Conservation (phyloP, 2,329 filamentous ascomycete genomes). For the Penicillium expansum region DNA sequence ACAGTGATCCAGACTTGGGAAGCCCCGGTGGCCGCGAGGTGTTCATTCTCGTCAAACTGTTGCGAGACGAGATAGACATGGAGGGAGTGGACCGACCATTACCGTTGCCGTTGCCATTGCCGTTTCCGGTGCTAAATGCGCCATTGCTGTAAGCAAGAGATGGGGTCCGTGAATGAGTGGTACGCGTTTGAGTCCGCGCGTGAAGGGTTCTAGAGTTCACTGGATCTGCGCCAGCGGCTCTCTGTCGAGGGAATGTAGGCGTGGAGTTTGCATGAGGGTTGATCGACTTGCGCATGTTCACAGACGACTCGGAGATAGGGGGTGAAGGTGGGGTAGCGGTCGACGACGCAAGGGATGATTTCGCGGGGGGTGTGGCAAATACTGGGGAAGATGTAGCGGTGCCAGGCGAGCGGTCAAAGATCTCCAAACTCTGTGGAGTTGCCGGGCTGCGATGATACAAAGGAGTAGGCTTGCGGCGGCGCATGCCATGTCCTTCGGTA, state of each 20-base stretch:
- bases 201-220: conserved; percentile 55
- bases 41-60: conserved; percentile 49
- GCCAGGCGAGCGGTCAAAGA: conserved; percentile 72
- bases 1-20: conserved; percentile 69
- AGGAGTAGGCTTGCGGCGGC: conserved; percentile 52
- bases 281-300: conserved; percentile 54
- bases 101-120: neutral
- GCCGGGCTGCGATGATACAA: conserved; percentile 49
- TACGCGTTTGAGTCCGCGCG: conserved; percentile 40
- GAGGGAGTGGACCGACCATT: conserved; percentile 47
- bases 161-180: conserved; percentile 54
- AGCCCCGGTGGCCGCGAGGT: conserved; percentile 46
- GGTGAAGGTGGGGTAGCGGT: conserved; percentile 86
- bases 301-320: conserved; percentile 82
- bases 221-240: conserved; percentile 49
- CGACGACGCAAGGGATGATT: conserved; percentile 62
- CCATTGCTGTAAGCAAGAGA: conserved; percentile 55
- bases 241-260: conserved; percentile 47
- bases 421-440: conserved; percentile 61
- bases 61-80: conserved; percentile 36
- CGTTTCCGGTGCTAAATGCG: neutral
- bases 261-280: conserved; percentile 41
- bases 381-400: conserved; percentile 89
- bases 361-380: conserved; percentile 79
- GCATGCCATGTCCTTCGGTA: conserved; percentile 52